Evolutionary conservation across 352 stramenopile species (phyloP).

Genomic region (Globisporangium orthogonon): DNA sequence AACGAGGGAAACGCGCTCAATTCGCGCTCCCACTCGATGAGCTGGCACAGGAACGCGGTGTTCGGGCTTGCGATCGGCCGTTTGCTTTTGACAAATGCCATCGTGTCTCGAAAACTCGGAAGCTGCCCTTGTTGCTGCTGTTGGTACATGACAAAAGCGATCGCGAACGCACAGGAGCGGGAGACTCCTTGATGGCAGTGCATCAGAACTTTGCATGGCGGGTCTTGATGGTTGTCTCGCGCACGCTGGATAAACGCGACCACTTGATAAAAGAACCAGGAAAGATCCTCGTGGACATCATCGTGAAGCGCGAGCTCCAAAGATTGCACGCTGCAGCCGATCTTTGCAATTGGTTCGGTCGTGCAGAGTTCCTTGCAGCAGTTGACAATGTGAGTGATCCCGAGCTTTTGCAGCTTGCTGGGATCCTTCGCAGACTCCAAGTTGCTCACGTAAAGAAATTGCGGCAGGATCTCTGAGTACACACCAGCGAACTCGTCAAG

Average conservation of each 20-base stretch:
- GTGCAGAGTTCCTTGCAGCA: conserved; percentile 40
- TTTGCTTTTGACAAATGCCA: conserved; percentile 31
- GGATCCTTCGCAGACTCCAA: conserved; percentile 30
- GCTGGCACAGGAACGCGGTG: conserved; percentile 55
- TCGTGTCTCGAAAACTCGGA: conserved; percentile 15
- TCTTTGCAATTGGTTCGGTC: too few relatives aligned
- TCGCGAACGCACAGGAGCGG: conserved; percentile 54
- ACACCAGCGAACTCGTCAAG: conserved; percentile 30
- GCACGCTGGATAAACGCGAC: conserved; percentile 33
- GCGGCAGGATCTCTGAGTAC: conserved; percentile 54
- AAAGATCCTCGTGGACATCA: conserved; percentile 54
- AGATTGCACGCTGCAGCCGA: not conserved
- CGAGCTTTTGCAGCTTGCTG: conserved; percentile 17
- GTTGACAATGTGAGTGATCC: conserved; percentile 54
- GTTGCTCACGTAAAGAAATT: conserved; percentile 57
- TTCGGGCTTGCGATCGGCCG: conserved; percentile 57
- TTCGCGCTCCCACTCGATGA: conserved; percentile 58
- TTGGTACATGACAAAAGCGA: conserved; percentile 57
- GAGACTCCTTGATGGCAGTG: conserved; percentile 75
- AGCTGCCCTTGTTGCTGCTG: conserved; percentile 18
- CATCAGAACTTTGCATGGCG: conserved; percentile 28
- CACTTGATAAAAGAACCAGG: conserved; percentile 45
- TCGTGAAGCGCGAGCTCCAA: conserved; percentile 45
- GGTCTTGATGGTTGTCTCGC: conserved; percentile 1
- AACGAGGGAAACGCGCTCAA: conserved; percentile 9